Evolutionary conservation across 495 filamentous ascomycete genomes (phyloP).

Genomic region (Daldinia bambusicola): DNA sequence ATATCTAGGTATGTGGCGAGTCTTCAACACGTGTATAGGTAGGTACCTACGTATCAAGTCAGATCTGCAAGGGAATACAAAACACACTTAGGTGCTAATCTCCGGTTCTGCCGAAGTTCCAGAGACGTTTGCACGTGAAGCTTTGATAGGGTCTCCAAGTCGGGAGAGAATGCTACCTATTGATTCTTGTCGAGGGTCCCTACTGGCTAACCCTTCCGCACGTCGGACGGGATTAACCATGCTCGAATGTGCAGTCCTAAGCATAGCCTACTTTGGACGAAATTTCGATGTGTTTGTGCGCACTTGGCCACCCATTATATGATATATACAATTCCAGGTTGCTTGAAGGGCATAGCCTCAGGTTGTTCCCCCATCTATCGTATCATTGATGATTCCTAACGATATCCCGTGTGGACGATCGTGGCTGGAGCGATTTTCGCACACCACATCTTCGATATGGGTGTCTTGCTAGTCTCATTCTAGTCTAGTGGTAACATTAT

Average conservation of each 20-base stretch:
- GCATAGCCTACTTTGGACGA: conserved; percentile 21
- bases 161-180: conserved; percentile 30
- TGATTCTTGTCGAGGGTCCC: conserved; percentile 21
- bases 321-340: not conserved
- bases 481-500: conserved; percentile 22
- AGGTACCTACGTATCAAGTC: too few species aligned
- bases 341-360: conserved; percentile 1
- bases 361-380: not conserved
- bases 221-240: conserved; percentile 31
- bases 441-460: conserved; percentile 18
- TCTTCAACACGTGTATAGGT: not conserved
- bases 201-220: conserved; percentile 27
- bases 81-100: conserved; percentile 10
- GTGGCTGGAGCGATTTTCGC: conserved; percentile 31
- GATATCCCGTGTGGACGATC: not conserved
- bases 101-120: conserved; percentile 30
- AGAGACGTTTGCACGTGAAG: conserved; percentile 31
- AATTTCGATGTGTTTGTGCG: conserved; percentile 16
- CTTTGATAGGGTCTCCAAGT: conserved; percentile 21
- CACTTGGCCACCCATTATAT: not conserved
- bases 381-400: not conserved
- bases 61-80: not conserved
- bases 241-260: conserved; percentile 19
- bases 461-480: conserved; percentile 20
- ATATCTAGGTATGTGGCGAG: not conserved